Conservation (phyloP, 2,329 filamentous ascomycete genomes). For the Fusarium staphyleae region DNA sequence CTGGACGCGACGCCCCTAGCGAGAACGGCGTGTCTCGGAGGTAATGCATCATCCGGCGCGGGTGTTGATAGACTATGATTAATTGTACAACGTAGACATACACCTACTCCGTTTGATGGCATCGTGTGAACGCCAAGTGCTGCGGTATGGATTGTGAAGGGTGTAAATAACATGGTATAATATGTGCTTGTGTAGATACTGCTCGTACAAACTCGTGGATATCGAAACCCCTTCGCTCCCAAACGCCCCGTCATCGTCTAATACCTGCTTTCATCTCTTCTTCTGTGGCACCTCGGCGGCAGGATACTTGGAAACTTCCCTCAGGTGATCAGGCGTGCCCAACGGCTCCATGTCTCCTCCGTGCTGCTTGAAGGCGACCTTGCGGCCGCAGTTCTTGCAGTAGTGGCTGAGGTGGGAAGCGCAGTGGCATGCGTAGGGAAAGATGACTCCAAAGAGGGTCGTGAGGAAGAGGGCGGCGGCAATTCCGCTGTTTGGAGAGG, state of each 20-base stretch:
- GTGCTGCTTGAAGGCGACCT: constrained; percentile 30
- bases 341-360: constrained; percentile 28
- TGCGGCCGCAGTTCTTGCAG: constrained; percentile 39
- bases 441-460: constrained; percentile 36
- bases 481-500: constrained; percentile 10
- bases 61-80: background rate
- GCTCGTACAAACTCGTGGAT: background rate
- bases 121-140: background rate
- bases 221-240: background rate
- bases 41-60: background rate
- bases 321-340: constrained; percentile 40
- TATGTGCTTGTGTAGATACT: no score
- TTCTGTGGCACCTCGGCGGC: constrained; percentile 4
- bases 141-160: background rate
- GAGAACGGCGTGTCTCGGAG: constrained; percentile 7
- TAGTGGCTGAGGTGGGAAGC: constrained; percentile 33
- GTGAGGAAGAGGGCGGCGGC: constrained; percentile 34
- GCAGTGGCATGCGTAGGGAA: constrained; percentile 37
- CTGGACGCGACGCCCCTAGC: background rate
- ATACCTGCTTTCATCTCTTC: constrained; percentile 1
- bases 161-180: no score
- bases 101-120: constrained; percentile 1
- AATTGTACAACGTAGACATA: background rate
- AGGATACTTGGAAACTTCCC: constrained; percentile 36
- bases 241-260: constrained; percentile 4